These are phyloP conservation scores for Micromonas commoda DNA, from an alignment of 139 green algal genomes.

Conservation along the genomic window DNA sequence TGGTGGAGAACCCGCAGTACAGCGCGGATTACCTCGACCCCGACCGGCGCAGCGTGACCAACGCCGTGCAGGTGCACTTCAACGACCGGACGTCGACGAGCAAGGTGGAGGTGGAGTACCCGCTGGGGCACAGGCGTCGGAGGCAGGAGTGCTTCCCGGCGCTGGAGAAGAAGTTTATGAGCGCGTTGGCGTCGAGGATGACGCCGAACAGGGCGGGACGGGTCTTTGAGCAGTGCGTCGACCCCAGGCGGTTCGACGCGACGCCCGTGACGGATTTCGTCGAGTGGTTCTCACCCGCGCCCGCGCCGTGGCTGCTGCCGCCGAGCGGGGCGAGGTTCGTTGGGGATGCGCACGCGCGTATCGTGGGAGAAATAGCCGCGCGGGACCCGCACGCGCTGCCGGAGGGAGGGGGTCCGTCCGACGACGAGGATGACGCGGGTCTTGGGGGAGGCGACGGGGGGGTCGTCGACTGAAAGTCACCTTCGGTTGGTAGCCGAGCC, in stretches of 20 bases:
- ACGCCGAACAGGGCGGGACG: not conserved
- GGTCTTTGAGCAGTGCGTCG: not conserved
- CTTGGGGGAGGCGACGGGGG: no score
- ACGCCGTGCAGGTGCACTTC: constrained; percentile 33
- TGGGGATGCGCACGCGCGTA: not conserved
- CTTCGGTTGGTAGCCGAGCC: no score
- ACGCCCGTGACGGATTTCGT: constrained; percentile 20
- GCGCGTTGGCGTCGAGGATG: not conserved
- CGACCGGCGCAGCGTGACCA: constrained; percentile 5
- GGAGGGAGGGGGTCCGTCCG: no score
- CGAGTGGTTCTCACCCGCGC: constrained; percentile 17
- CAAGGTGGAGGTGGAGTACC: constrained; percentile 29
- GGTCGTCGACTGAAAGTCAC: no score
- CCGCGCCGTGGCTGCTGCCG: constrained; percentile 10
- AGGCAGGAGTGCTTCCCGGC: constrained; percentile 14
- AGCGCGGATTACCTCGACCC: constrained; percentile 26
- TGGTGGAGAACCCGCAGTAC: constrained; percentile 29
- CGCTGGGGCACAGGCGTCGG: constrained; percentile 20
- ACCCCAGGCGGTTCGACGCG: constrained; percentile 20
- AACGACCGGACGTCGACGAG: constrained; percentile 20
- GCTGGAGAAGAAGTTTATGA: constrained; percentile 29
- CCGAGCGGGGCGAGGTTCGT: not conserved
- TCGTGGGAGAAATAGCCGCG: no score
- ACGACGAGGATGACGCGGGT: no score
- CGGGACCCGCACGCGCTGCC: no score